Base-by-base conservation (phyloP, 2,329 filamentous ascomycete species). In the Herpomyces periplanetae region DNA sequence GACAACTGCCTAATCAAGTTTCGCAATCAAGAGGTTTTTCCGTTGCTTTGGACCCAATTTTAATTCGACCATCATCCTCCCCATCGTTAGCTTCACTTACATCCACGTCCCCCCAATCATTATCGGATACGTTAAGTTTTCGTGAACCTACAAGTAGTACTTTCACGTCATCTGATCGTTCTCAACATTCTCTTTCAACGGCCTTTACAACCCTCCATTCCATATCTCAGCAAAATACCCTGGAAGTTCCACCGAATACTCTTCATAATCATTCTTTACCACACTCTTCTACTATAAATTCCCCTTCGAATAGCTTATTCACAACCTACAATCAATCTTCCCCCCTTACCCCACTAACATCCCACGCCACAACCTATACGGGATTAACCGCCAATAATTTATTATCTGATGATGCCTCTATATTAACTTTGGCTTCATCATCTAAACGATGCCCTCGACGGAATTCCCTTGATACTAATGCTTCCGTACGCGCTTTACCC, bases 171-270 rank as follows among this genome's bases (percentile, higher is more conserved):
- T 65, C 66, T 2, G 62, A 65, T 13, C 65, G 65, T 11, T 75
- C 65, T 4, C 56, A 69, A 18, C 60, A 58, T 24, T 75, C 65
- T 2, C 44, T 84, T 20, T 66, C 66, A 2, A 80, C 66, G 0
- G 80, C 66, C 1, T 44, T 84, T 21, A 80, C 68, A 0, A 84
- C 66, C 0, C 71, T 84, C 23, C 66, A 75, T 31, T 75, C 66
- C 1, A 45, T 55, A 25, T 51, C 54, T 3, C 17, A 23, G 17
- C 20, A 21, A 12, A 20, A 8, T 12, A 7, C 13, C 20, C 15
- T 16, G 32, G 28, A 21, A 32, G 23, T 16, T 28, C 13, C 31
- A 35, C 36, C 13, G 35, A 39, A 21, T 30, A 23, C 14, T 31
- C 28, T 17, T 45, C 54, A 34, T 51, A 53, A 30, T 42, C 37